phyloP scores from a whole-genome alignment of 768 basidiomycete genomes.

The Punctularia strigosozonata region DNA sequence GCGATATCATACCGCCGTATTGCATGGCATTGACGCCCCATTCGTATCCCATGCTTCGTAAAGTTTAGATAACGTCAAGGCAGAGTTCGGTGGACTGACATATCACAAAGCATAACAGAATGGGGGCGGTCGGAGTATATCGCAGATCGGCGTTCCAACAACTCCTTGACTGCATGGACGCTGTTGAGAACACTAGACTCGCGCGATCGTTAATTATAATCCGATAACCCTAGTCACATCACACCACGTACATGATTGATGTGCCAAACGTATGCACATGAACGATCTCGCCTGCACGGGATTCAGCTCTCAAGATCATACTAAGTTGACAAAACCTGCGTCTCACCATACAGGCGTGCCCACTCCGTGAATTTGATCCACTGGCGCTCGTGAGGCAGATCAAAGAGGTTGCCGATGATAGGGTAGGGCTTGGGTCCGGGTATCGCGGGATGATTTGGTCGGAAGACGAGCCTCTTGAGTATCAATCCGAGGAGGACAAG shows the following conservation, averaged over 20 bases:
- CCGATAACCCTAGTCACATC: too few relatives aligned
- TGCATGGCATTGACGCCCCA: neutral
- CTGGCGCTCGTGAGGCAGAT: slow-evolving; percentile 8
- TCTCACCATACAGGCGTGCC: slow-evolving; percentile 9
- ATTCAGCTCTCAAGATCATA: too few relatives aligned
- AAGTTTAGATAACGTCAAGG: neutral
- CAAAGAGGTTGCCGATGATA: slow-evolving; percentile 14
- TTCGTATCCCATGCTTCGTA: neutral
- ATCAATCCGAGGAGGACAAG: too few relatives aligned
- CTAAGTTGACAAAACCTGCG: too few relatives aligned
- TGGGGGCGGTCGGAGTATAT: slow-evolving; percentile 2
- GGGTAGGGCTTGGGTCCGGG: slow-evolving; percentile 15
- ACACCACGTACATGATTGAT: neutral
- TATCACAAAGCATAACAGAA: neutral
- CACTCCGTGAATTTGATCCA: slow-evolving; percentile 9
- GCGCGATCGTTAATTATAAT: too few relatives aligned
- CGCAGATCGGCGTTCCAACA: neutral
- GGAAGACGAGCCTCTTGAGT: too few relatives aligned
- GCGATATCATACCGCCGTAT: neutral
- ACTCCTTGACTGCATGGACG: neutral
- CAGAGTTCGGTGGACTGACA: neutral
- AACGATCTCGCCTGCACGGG: slow-evolving; percentile 1
- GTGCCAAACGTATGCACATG: slow-evolving; percentile 1
- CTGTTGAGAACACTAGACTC: slow-evolving; percentile 3
- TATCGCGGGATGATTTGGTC: too few relatives aligned